Conservation (phyloP, 257 asterid genomes). For the Thymus quinquecostatus region DNA sequence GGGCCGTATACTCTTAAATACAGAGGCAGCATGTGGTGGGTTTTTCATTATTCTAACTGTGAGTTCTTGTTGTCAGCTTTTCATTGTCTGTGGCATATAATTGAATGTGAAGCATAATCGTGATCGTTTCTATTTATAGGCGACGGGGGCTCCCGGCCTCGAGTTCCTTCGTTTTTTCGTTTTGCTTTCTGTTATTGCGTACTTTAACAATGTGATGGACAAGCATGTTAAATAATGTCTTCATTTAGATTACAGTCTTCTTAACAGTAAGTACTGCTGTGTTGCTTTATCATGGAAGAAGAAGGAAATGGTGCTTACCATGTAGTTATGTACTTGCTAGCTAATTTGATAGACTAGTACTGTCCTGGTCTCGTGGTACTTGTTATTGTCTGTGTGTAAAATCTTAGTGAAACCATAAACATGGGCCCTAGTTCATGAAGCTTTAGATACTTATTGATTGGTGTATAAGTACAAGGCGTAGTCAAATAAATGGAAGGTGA, state of each 20-base stretch:
- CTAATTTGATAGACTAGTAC: neutral
- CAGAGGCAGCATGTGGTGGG: constrained; percentile 98
- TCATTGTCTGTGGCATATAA: constrained; percentile 23
- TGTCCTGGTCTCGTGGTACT: constrained; percentile 7
- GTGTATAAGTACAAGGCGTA: neutral
- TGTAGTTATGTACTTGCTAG: neutral
- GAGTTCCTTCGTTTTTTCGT: neutral
- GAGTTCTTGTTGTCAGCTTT: constrained; percentile 17
- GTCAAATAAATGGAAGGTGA: neutral
- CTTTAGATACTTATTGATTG: neutral
- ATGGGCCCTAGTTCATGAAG: constrained; percentile 3
- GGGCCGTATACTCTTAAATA: constrained; percentile 93
- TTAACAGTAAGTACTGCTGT: neutral
- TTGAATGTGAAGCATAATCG: neutral
- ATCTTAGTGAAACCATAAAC: neutral
- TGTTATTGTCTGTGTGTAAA: neutral
- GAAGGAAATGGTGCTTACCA: neutral
- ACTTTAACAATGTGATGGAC: constrained; percentile 35
- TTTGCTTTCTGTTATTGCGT: constrained; percentile 1
- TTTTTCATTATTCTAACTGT: constrained; percentile 28
- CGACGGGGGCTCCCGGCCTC: constrained; percentile 8
- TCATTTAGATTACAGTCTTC: constrained; percentile 29
- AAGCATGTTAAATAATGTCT: constrained; percentile 25
- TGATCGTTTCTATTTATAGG: neutral
- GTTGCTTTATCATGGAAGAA: neutral